These are phyloP conservation scores for Piromyces finnis DNA, from an alignment of 192 early-diverging fungal genomes.

Conservation along the genomic window DNA sequence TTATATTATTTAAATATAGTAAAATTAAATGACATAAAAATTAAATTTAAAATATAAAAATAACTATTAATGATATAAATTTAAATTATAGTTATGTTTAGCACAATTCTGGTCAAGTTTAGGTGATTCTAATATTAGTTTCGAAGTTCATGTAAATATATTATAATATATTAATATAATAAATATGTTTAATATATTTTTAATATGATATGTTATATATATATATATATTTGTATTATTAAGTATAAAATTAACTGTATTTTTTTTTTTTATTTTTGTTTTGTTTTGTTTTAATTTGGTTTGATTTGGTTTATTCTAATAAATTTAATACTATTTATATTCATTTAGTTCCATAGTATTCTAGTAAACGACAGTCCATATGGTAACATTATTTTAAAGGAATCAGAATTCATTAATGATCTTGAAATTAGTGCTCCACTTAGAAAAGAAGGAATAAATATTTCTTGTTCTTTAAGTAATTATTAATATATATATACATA, in stretches of 20 bases:
- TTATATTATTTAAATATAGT: no score
- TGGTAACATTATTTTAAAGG: not conserved
- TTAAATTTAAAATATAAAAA: not conserved
- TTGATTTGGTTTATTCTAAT: no score
- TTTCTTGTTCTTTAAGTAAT: not conserved
- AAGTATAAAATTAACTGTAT: no score
- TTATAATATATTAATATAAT: not conserved
- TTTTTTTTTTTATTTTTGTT: no score
- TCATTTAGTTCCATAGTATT: slow-evolving; percentile 4
- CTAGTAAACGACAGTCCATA: not conserved
- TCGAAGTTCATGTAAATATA: slow-evolving; percentile 26
- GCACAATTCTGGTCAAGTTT: slow-evolving; percentile 82
- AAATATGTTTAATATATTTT: no score
- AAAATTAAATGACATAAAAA: not conserved
- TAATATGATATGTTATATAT: no score
- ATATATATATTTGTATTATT: not conserved
- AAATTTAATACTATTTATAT: not conserved
- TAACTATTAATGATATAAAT: not conserved
- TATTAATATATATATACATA: no score
- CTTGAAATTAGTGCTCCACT: not conserved
- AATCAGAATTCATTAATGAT: not conserved
- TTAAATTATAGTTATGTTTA: slow-evolving; percentile 23
- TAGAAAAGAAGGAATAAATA: not conserved
- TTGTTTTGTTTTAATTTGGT: no score
- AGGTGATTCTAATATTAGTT: slow-evolving; percentile 42